Evolutionary conservation across 2,329 filamentous ascomycete species (phyloP).

Genomic region (Sclerotinia sclerotiorum): DNA sequence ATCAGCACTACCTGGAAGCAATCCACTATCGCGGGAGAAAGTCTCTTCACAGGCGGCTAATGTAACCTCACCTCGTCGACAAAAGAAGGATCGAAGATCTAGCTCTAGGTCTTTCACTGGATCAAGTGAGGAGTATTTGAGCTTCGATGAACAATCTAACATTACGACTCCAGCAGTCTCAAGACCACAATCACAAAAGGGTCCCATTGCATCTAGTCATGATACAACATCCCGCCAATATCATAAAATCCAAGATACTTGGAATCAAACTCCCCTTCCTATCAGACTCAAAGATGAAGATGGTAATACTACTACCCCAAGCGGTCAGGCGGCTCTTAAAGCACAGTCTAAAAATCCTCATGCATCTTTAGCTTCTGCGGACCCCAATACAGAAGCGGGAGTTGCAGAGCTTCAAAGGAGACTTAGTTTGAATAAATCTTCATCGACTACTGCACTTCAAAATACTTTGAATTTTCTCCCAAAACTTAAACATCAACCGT

Average conservation of each 20-base stretch:
- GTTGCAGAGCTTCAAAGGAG: slow-evolving; percentile 21
- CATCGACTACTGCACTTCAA: slow-evolving; percentile 26
- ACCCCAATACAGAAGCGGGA: slow-evolving; percentile 20
- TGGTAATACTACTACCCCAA: not conserved
- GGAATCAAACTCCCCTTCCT: slow-evolving; percentile 8
- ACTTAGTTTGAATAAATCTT: slow-evolving; percentile 30
- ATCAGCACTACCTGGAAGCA: not conserved
- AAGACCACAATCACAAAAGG: slow-evolving; percentile 35
- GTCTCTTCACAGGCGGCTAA: not conserved
- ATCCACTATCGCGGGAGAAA: not conserved
- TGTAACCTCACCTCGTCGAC: not conserved
- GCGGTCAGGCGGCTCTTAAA: not conserved
- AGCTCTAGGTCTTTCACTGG: slow-evolving; percentile 31
- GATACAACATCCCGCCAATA: not conserved
- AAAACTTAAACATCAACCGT: slow-evolving; percentile 44
- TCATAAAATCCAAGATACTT: slow-evolving; percentile 9
- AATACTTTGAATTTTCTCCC: slow-evolving; percentile 42
- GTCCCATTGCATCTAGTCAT: not conserved
- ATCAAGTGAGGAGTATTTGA: slow-evolving; percentile 38
- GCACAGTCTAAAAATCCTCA: slow-evolving; percentile 7
- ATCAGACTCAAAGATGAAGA: not conserved
- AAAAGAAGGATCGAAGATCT: slow-evolving; percentile 19
- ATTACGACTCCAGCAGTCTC: slow-evolving; percentile 37
- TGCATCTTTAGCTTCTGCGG: slow-evolving; percentile 23
- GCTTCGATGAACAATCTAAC: slow-evolving; percentile 34